Base-by-base conservation (phyloP, 2,329 filamentous ascomycete genomes). In the Neodidymelliopsis sp. region DNA sequence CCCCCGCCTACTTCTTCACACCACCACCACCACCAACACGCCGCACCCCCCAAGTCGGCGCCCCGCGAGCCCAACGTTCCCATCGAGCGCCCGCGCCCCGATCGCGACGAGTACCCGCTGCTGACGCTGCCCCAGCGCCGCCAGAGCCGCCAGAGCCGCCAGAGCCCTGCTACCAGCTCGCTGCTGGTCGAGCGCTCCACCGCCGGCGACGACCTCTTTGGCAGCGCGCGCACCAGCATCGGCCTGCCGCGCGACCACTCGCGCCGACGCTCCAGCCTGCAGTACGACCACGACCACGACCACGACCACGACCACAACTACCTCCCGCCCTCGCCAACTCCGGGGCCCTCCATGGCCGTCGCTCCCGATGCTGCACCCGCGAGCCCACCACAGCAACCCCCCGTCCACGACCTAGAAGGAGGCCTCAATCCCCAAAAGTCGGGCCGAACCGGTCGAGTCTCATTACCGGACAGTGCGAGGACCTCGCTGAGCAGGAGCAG, bases 51-150 rank as follows among this genome's bases (percentile, higher is more conserved):
- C 38, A 22, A 18, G 30, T 42, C 49, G n/a, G 49, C 44, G 15
- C 50, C 53, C 38, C 46, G 56, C 23, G 53, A 59, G 25, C 80
- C 79, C 36, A 78, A 78, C 46, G 69, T 81, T 27, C 74, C 74
- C 15, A 59, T 79, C 42, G 66, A 72, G 20, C 69, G 71, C 36
- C 34, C 74, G 49, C 31, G 18, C 18, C 67, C 60, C 49, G 66
- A 72, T 45, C 74, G 77, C 51, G 79, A 81, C 74, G 78, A 77
- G 51, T 79, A 80, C 53, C 81, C 83, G 22, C 75, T 85, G 33
- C 73, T 85, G 50, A 81, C 79, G 24, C 75, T 85, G 37, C 79
- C 81, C 16, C 80, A 85, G 67, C 80, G 79, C 57, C 79, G 80
- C 58, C 78, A 78, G 54, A 84, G 77, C 61, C 79, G 80, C 58